Evolutionary conservation across 2,329 filamentous ascomycete species (phyloP), one percentile per base, ranked within the genome.

Genomic region (Colletotrichum cordylinicola): DNA sequence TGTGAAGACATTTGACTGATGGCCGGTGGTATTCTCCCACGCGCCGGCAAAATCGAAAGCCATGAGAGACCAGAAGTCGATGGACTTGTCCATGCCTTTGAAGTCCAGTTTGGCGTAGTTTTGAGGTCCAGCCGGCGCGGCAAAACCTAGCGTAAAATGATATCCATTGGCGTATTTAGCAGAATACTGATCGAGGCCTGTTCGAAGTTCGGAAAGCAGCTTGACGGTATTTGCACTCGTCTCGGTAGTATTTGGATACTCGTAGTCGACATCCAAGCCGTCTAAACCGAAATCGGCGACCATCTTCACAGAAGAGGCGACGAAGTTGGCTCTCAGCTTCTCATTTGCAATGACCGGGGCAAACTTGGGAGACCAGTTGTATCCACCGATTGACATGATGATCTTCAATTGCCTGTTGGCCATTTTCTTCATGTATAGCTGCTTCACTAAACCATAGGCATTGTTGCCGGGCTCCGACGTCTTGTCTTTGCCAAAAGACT

Each of bases 331-430:
- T 16, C 95, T 90, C 15, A 90, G 92, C 3, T 87, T 84, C 0
- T 89, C 88, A 0, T 93, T 93, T 73, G 91, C 91, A 7, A 93
- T 91, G 0, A 93, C 92, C 1, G 87, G 86, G 1, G 94, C 88
- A 82, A 98, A 96, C 82, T 95, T 95, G 78, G 90, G 86, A 2
- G 94, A 95, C 84, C 94, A 97, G 0, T 94, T 96, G 94, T 94
- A 98, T 31, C 96, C 95, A 62, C 96, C 96, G 77, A 98, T 95
- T 61, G 92, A 94, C 4, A 98, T 89, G 21, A 98, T 87, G 2
- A 94, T 89, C 82, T 98, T 98, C 70, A 98, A 83, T 67, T 95
- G 91, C 18, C 95, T 92, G 83, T 98, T 93, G 75, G 88, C 84
- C 84, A 96, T 93, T 86, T 98, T 98, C 56, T 95, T 88, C 8